A percentile compares a stretch with the other conserved stretches of the same genome.
Evolutionary conservation across 1,139 yeast genomes (phyloP).

Genomic region (Candida neerlandica): DNA sequence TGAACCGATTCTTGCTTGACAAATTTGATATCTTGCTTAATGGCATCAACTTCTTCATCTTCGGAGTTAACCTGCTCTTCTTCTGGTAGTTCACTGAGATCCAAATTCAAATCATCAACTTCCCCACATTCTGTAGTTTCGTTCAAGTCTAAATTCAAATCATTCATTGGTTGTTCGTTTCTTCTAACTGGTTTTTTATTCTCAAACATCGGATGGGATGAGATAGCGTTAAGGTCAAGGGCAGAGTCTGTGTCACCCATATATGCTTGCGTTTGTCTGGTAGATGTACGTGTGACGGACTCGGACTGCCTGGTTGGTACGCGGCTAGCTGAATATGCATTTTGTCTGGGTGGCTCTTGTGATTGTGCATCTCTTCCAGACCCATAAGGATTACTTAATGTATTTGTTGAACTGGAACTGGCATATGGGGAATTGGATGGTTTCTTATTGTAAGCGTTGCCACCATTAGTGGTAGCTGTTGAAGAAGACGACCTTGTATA

Average conservation of each 20-base stretch:
- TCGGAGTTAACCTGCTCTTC: slow-evolving; percentile 55
- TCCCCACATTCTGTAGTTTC: slow-evolving; percentile 41
- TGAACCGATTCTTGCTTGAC: slow-evolving; percentile 87
- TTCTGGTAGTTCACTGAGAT: slow-evolving; percentile 48
- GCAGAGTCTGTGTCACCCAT: slow-evolving; percentile 32
- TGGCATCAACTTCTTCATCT: slow-evolving; percentile 88
- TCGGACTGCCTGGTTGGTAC: not conserved
- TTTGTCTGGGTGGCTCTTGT: slow-evolving; percentile 3
- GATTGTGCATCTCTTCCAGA: slow-evolving; percentile 2
- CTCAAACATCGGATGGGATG: slow-evolving; percentile 36
- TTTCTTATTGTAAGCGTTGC: not conserved
- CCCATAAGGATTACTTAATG: slow-evolving; percentile 17
- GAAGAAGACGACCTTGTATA: not conserved
- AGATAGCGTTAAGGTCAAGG: slow-evolving; percentile 45
- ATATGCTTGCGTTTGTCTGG: slow-evolving; percentile 11
- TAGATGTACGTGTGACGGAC: slow-evolving; percentile 7
- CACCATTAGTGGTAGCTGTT: not conserved
- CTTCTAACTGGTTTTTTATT: slow-evolving; percentile 29
- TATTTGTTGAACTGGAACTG: not conserved
- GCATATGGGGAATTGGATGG: not conserved
- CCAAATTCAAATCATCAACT: slow-evolving; percentile 38
- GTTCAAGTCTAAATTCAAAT: slow-evolving; percentile 34
- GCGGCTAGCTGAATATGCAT: not conserved
- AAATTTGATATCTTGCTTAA: slow-evolving; percentile 81
- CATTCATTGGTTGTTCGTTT: slow-evolving; percentile 23